Evolutionary conservation across 805 yeast genomes (phyloP).

Genomic region (Candida xiaguanensis): DNA sequence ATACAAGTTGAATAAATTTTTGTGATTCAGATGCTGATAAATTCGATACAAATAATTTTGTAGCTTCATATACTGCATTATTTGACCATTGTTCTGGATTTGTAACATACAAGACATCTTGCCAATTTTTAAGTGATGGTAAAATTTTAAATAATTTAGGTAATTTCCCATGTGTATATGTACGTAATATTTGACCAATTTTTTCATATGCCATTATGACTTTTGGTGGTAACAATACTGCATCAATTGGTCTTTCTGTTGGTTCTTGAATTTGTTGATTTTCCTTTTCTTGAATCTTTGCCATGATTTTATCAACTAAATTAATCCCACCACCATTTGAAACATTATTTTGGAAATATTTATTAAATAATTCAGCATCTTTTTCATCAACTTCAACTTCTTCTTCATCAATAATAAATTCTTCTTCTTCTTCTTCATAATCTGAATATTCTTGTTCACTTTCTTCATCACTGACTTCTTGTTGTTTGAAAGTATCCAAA

Average conservation of each 20-base stretch:
- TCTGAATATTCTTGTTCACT: conserved; percentile 55
- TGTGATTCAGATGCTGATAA: conserved; percentile 86
- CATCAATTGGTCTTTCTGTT: conserved; percentile 48
- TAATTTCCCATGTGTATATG: conserved; percentile 92
- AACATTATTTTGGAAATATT: conserved; percentile 49
- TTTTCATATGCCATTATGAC: conserved; percentile 92
- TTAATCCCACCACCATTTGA: conserved; percentile 48
- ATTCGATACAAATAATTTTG: conserved; percentile 88
- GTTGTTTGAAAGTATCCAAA: conserved; percentile 19
- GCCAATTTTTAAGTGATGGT: conserved; percentile 93
- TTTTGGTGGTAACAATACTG: conserved; percentile 89
- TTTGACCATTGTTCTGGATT: conserved; percentile 94
- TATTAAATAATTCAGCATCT: conserved; percentile 81
- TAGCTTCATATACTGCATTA: conserved; percentile 91
- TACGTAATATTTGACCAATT: conserved; percentile 80
- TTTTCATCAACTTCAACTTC: conserved; percentile 69
- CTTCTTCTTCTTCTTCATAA: conserved; percentile 52
- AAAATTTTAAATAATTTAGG: conserved; percentile 96
- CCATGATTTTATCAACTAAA: conserved; percentile 92
- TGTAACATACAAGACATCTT: conserved; percentile 88
- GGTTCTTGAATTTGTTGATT: conserved; percentile 18
- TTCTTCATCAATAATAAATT: conserved; percentile 48
- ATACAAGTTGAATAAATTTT: conserved; percentile 64
- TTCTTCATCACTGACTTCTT: conserved; percentile 23
- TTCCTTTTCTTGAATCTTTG: conserved; percentile 77